Evolutionary conservation across 345 rosid genomes (phyloP), one percentile per base, ranked within the genome.

Genomic region (Aquilaria malaccensis): DNA sequence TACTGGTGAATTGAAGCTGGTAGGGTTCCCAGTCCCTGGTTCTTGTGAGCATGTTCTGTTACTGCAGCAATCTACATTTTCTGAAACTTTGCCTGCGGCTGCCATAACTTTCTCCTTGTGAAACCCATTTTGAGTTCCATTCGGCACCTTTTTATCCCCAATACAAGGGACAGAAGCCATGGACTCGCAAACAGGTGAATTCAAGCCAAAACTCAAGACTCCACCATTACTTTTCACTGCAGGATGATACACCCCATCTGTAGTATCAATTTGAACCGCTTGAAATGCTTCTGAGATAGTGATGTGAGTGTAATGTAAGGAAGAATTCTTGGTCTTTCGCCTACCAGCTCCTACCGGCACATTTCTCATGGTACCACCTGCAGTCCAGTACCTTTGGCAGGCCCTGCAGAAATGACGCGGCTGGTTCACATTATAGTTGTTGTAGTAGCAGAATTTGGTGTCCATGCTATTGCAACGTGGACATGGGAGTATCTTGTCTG

Each of bases 321-420:
- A 69, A 43, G 79, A 70, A 68, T 3, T 37, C 74, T 85, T 88
- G 74, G 81, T 88, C 80, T 84, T 91, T 51, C 96, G 87, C 0
- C 97, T 85, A 3, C 97, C 96, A 52, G 97, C 85, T 7, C 97
- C 97, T 0, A 91, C 82, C 0, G 96, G 94, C 2, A 88, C 86
- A 67, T 77, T 91, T 66, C 97, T 82, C 93, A 85, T 84, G 56
- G 91, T 80, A 45, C 97, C 97, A 41, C 97, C 97, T 0, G 91
- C 87, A 11, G 96, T 91, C 97, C 97, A 88, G 71, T 91, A 91
- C 70, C 97, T 80, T 60, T 91, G 96, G 71, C 97, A 91, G 69
- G 80, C 84, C 59, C 83, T 84, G 74, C 97, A 91, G 72, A 85
- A 88, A 79, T 91, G 84, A 48, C 97, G 84, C 1, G 97, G 97